Percentiles rank a stretch among this genome's conserved stretches.
Evolutionary conservation across 495 filamentous ascomycete genomes (phyloP).

Genomic region (Podospora fimiseda): DNA sequence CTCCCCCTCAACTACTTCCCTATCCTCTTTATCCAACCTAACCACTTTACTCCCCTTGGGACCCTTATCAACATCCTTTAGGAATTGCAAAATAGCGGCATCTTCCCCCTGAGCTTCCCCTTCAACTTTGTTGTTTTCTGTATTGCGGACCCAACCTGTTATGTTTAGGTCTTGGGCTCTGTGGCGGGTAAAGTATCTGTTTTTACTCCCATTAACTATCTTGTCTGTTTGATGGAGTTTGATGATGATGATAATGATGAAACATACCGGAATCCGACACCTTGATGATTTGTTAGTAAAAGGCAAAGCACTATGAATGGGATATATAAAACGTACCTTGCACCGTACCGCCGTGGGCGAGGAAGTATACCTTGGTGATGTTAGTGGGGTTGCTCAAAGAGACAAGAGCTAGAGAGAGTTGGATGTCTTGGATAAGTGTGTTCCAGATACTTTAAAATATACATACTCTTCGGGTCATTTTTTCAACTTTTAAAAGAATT

Average conservation of each 20-base stretch:
- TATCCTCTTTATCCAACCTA: conserved; percentile 61
- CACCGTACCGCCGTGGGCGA: conserved; percentile 47
- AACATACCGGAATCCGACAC: conserved; percentile 19
- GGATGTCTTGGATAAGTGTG: too few species aligned
- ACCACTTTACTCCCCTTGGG: conserved; percentile 61
- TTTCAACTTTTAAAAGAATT: too few species aligned
- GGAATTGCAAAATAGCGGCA: conserved; percentile 55
- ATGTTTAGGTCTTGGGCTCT: conserved; percentile 58
- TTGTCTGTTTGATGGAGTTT: neutral
- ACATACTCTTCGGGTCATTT: conserved; percentile 11
- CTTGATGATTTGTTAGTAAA: neutral
- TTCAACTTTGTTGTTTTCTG: conserved; percentile 68
- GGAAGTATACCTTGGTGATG: conserved; percentile 42
- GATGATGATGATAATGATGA: neutral
- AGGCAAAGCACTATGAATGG: neutral
- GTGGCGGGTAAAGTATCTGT: conserved; percentile 63
- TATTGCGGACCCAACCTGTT: conserved; percentile 78
- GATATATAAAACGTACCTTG: conserved; percentile 35
- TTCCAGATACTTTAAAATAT: too few species aligned
- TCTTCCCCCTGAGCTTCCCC: conserved; percentile 80
- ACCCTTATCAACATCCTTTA: conserved; percentile 72
- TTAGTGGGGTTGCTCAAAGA: neutral
- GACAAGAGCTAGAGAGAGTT: too few species aligned
- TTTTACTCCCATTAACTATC: neutral
- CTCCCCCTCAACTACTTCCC: conserved; percentile 58